These are phyloP conservation scores for Elaeagnus macrophylla DNA, from an alignment of 306 rosid species.

Conservation along the genomic window DNA sequence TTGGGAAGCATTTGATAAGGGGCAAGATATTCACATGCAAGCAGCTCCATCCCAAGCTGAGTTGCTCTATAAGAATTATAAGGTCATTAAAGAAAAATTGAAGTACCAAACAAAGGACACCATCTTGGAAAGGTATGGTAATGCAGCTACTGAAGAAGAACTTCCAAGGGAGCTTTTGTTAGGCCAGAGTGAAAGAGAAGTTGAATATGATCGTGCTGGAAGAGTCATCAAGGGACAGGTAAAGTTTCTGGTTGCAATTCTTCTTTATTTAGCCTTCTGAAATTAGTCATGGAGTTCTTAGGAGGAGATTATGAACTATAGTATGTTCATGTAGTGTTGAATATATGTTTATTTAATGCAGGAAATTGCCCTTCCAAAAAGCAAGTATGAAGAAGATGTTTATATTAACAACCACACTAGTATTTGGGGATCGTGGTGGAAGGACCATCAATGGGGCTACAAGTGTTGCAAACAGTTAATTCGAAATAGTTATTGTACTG, in stretches of 20 bases:
- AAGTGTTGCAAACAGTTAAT: conserved; percentile 51
- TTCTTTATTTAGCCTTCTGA: too few species aligned
- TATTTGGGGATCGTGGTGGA: conserved; percentile 83
- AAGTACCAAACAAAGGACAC: conserved; percentile 53
- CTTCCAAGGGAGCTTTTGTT: conserved; percentile 60
- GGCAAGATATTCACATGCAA: conserved; percentile 67
- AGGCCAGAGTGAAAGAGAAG: conserved; percentile 64
- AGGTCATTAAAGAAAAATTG: conserved; percentile 50
- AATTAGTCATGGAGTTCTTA: too few species aligned
- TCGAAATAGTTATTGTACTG: conserved; percentile 55
- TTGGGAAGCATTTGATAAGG: conserved; percentile 65
- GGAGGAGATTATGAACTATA: too few species aligned
- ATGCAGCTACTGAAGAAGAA: conserved; percentile 45
- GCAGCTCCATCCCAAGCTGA: conserved; percentile 79
- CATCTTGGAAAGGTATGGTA: conserved; percentile 57
- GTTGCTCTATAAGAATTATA: conserved; percentile 53
- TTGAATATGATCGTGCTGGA: conserved; percentile 73
- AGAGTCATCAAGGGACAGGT: conserved; percentile 65
- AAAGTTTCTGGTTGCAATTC: neutral
- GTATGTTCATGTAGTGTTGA: neutral
- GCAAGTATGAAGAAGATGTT: conserved; percentile 61
- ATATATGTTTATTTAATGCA: conserved; percentile 5
- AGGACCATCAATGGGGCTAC: conserved; percentile 75
- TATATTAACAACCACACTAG: conserved; percentile 49
- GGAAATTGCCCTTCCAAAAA: conserved; percentile 46